Evolutionary conservation across 768 basidiomycete genomes (phyloP).

Genomic region (Macrolepiota dolichaula): DNA sequence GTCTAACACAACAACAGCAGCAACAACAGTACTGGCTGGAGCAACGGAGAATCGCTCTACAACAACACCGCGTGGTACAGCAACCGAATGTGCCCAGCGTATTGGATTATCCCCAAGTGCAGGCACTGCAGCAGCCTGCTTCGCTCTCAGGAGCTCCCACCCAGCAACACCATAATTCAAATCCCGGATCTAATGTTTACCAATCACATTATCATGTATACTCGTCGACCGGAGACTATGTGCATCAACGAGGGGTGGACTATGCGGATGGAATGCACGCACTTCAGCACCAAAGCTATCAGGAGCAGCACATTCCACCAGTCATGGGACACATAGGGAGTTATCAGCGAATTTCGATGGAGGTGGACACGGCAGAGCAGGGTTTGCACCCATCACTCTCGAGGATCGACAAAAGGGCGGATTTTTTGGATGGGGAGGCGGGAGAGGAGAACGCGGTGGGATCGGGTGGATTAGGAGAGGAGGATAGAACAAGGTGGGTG

Average conservation of each 20-base stretch:
- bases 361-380: background rate
- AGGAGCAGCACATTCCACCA: background rate
- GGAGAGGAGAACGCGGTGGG: background rate
- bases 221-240: background rate
- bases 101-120: background rate
- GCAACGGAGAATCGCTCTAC: background rate
- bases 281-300: background rate
- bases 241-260: background rate
- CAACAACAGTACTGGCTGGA: background rate
- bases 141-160: background rate
- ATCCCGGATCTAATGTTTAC: background rate
- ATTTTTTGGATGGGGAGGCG: background rate
- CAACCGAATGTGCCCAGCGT: background rate
- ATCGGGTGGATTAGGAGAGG: too few relatives aligned
- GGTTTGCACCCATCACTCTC: slow-evolving; percentile 5
- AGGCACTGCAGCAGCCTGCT: background rate
- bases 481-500: too few relatives aligned
- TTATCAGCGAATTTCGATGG: background rate
- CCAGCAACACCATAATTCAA: background rate
- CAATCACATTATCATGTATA: background rate
- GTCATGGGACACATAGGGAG: background rate
- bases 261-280: background rate
- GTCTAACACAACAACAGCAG: background rate
- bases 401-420: background rate
- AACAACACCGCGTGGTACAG: background rate